These are phyloP conservation scores for Cyclotella sp. DNA, from an alignment of 108 stramenopile genomes.

Conservation along the genomic window DNA sequence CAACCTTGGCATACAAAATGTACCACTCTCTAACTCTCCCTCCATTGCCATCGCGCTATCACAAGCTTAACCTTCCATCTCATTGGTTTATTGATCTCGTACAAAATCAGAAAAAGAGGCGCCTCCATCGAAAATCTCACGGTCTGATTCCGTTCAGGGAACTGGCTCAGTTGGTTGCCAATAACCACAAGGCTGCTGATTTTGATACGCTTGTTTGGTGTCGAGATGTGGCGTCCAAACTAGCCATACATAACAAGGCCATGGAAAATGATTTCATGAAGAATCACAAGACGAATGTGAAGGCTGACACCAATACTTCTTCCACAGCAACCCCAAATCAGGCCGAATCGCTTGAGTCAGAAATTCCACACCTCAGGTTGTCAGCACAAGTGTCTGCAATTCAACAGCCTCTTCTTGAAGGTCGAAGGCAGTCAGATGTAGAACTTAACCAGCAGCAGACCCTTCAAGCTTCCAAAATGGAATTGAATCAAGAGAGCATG, in stretches of 20 bases:
- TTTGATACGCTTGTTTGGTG: constrained; percentile 14
- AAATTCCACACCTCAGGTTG: background rate
- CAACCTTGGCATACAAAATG: background rate
- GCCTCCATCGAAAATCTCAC: constrained; percentile 16
- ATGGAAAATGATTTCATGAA: background rate
- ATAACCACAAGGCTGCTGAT: constrained; percentile 15
- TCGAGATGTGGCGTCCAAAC: constrained; percentile 3
- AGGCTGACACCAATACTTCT: background rate
- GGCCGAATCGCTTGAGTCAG: too few relatives aligned
- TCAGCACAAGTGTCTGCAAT: background rate
- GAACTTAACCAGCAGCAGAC: background rate
- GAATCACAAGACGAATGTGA: background rate
- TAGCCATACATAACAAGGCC: background rate
- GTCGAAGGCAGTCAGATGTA: background rate
- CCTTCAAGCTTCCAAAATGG: background rate
- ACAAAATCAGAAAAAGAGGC: constrained; percentile 9
- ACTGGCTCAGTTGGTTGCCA: constrained; percentile 16
- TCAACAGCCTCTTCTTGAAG: background rate
- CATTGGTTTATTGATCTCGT: constrained; percentile 26
- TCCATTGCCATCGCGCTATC: constrained; percentile 7
- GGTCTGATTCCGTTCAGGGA: constrained; percentile 27
- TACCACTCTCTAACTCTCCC: constrained; percentile 12
- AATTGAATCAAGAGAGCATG: background rate
- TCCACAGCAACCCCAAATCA: background rate
- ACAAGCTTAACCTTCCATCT: constrained; percentile 3